Base-by-base conservation (phyloP, 805 yeast species). In the Hyphopichia homilentoma region DNA sequence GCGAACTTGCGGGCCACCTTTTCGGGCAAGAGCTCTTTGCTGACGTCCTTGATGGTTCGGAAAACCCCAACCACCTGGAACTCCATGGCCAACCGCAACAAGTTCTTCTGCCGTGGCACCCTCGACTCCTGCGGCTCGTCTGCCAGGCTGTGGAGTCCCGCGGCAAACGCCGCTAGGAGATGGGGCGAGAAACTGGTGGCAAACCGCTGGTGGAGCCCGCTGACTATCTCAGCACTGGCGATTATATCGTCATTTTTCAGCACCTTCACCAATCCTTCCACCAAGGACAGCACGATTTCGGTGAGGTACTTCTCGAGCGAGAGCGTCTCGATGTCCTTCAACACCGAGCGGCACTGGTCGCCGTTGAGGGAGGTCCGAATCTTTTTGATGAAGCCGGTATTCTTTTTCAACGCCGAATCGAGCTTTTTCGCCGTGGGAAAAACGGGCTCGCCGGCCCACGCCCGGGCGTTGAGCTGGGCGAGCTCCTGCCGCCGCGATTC, bases 371-470 rank as follows among this genome's bases (percentile, higher is more conserved):
- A 65, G 2, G 72, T 64, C 41, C 79, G 71, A 32, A 88, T 50
- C 45, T 81, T 82, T 51, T 80, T 83, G 31, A 87, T 79, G 48
- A 85, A 84, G 0, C 87, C 82, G 3, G 86, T 77, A 50, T 89
- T 85, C 53, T 81, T 84, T 64, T 88, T 88, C 43, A 88, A 63
- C 35, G 89, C 81, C 0, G 94, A 65, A 50, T 88, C 96, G 7
- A 79, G 54, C 39, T 72, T 74, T 9, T 41, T 17, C 2, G 48
- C 40, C 5, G 42, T 32, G 7, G 27, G 14, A 15, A 44, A 40
- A 11, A 38, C 37, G 11, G 18, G 33, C 15, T 59, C 70, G 1
- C 79, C 83, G 21, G 55, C 51, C 84, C 85, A 78, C 2, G 82
- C 80, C 33, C 51, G 44, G 0, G 36, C 25, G 45, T 81, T 80